phyloP scores from a whole-genome alignment of 2,329 filamentous ascomycete genomes.

The Dactylellina sp. region DNA sequence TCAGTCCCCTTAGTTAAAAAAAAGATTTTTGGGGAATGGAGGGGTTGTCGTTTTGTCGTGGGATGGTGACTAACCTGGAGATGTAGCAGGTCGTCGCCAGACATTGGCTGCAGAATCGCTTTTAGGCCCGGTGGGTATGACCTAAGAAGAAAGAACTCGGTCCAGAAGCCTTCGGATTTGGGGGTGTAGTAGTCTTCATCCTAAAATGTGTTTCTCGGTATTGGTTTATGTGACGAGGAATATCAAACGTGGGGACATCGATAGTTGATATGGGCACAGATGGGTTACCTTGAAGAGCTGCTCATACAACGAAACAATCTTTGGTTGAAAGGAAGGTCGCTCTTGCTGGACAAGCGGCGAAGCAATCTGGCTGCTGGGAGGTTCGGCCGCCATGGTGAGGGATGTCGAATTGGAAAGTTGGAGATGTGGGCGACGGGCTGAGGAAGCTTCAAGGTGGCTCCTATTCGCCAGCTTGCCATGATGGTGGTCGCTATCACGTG shows the following conservation, averaged over 20 bases:
- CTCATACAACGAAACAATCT: constrained; percentile 91
- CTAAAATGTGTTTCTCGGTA: constrained; percentile 48
- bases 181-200: constrained; percentile 74
- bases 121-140: constrained; percentile 79
- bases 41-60: constrained; percentile 12
- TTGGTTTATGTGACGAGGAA: too few species aligned
- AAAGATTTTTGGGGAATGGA: constrained; percentile 12
- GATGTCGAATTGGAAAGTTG: constrained; percentile 17
- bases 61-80: constrained; percentile 70
- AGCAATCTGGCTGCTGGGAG: constrained; percentile 61
- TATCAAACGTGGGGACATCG: too few species aligned
- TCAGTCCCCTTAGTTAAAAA: constrained; percentile 53
- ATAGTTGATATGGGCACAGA: too few species aligned
- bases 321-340: constrained; percentile 92
- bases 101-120: constrained; percentile 75
- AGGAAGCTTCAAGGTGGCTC: constrained; percentile 20
- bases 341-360: constrained; percentile 94
- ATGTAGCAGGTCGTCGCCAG: constrained; percentile 79
- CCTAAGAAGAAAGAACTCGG: constrained; percentile 90
- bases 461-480: constrained; percentile 31
- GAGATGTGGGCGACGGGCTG: constrained; percentile 21
- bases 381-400: constrained; percentile 43
- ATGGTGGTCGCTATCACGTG: constrained; percentile 37
- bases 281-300: constrained; percentile 77
- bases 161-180: constrained; percentile 91